Evolutionary conservation across 495 filamentous ascomycete genomes (phyloP), one percentile per base, ranked within the genome.

Genomic region (Darksidea phi): DNA sequence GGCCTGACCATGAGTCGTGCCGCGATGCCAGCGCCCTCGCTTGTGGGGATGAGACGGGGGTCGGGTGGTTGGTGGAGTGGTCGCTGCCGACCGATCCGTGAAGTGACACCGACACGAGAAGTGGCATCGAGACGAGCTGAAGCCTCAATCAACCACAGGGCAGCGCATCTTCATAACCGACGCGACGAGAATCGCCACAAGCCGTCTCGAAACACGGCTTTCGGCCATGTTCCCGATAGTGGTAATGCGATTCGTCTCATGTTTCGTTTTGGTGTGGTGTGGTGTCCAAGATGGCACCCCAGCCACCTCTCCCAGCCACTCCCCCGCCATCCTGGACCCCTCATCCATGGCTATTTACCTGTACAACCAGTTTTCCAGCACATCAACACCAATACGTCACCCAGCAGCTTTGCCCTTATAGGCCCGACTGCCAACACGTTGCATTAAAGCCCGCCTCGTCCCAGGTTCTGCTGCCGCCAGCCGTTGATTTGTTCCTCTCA

Each of bases 301-400:
- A 43, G 41, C 41, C 41, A 43, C 41, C 13, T 13, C 15, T 6
- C 3, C 41, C 41, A 43, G 5, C 41, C 5, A 43, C 49, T 52
- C 12, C 25, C 49, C 49, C 23, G 7, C 49, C 2, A 3, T 34
- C 6, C 34, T 36, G 49, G 2, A 18, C 49, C 49, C 46, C 46
- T 23, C 46, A 20, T 13, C 46, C 46, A 12, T 48, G 46, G 20
- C 20, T 43, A 43, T 43, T 3, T 43, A 43, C 41, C 4, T 43
- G 13, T n/a, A n/a, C 15, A 43, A 6, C 46, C 2, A 48, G 46
- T 7, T 48, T 57, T 57, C 54, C 48, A 25, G 13, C 48, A 15
- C 21, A 15, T 8, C 28, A 25, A 32, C 37, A 17, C 48, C 48
- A n/a, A 41, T 46, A 41, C 57, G 57, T 37, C 57, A 53, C 49